These are phyloP conservation scores for Kernera saxatilis DNA, from an alignment of 345 rosid genomes.

Conservation along the genomic window DNA sequence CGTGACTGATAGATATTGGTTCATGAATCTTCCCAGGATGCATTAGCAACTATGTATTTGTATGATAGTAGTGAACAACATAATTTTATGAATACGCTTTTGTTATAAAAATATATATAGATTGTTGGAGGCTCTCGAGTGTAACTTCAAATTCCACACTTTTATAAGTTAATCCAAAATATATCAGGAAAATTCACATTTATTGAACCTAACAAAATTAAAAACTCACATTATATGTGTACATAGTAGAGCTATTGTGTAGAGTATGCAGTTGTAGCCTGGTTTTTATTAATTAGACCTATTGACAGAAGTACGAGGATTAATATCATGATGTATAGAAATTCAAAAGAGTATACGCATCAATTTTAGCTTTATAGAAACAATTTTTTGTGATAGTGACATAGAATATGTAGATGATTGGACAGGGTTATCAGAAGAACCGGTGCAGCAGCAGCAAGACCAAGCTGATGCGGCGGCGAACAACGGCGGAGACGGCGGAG, in stretches of 20 bases:
- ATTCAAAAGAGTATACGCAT: background rate
- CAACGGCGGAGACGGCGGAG: constrained; percentile 35
- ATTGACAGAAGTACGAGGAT: constrained; percentile 19
- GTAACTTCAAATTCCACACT: background rate
- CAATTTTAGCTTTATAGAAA: background rate
- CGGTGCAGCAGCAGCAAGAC: constrained; percentile 56
- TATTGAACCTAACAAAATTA: background rate
- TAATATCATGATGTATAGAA: background rate
- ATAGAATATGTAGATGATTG: constrained; percentile 15
- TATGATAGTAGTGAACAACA: background rate
- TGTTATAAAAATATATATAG: background rate
- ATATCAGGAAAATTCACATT: background rate
- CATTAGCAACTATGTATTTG: background rate
- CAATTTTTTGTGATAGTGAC: background rate
- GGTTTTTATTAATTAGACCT: background rate
- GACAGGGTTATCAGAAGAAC: constrained; percentile 86
- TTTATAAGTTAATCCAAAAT: background rate
- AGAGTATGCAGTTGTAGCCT: constrained; percentile 7
- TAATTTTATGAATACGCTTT: background rate
- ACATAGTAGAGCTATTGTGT: background rate
- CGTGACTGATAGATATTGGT: background rate
- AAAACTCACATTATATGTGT: background rate
- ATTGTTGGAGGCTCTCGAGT: background rate
- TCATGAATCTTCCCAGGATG: background rate
- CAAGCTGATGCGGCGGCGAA: constrained; percentile 62